A percentile compares a stretch with the other conserved stretches of the same genome.
These are phyloP conservation scores for Coemansia sp. DNA, from an alignment of 192 early-diverging fungal species.

Conservation along the genomic window DNA sequence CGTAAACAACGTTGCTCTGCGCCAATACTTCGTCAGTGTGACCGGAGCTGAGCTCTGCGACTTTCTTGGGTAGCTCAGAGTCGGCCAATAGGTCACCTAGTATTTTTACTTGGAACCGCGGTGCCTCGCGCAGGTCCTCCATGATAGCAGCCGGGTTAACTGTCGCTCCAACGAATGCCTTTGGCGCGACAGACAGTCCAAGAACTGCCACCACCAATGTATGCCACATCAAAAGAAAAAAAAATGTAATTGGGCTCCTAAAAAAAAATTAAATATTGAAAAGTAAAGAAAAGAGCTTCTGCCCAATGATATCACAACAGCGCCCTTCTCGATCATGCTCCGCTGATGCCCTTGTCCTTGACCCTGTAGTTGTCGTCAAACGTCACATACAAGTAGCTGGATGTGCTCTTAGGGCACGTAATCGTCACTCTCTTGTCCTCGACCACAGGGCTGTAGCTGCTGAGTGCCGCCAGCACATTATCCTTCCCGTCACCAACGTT, in stretches of 20 bases:
- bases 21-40: not conserved
- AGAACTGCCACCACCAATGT: not conserved
- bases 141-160: slow-evolving; percentile 35
- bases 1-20: slow-evolving; percentile 16
- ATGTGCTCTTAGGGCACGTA: slow-evolving; percentile 17
- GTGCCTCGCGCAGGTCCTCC: slow-evolving; percentile 36
- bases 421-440: slow-evolving; percentile 12
- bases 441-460: not conserved
- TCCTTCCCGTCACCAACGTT: slow-evolving; percentile 13
- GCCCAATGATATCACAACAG: not conserved
- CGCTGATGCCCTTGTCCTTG: not conserved
- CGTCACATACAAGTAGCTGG: slow-evolving; percentile 14
- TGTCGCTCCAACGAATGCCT: not conserved
- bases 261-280: not conserved
- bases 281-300: not conserved
- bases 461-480: slow-evolving; percentile 11
- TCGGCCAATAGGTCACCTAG: slow-evolving; percentile 25
- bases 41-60: slow-evolving; percentile 10
- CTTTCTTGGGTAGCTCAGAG: slow-evolving; percentile 17
- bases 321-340: not conserved
- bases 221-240: not conserved
- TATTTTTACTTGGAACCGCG: slow-evolving; percentile 37
- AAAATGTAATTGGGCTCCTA: not conserved
- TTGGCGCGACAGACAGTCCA: not conserved
- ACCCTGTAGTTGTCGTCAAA: slow-evolving; percentile 13